Conservation (phyloP, 345 rosid species). For the Eucalyptus coolabah region DNA sequence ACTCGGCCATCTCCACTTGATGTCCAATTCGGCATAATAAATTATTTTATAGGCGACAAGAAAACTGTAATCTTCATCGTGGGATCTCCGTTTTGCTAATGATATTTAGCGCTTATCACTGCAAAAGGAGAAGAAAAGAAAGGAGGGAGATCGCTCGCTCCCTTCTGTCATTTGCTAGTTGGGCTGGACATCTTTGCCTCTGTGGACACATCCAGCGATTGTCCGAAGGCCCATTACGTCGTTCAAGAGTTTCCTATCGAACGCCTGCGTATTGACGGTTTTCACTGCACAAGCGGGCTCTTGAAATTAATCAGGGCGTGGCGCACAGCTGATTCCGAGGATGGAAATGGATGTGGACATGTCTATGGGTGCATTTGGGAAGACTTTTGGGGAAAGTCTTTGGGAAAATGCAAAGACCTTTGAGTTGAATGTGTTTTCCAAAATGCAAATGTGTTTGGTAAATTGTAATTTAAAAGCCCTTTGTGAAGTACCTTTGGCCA, state of each 20-base stretch:
- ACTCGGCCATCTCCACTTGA: constrained; percentile 89
- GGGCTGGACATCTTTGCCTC: neutral
- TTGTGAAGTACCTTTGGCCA: no score
- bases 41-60: neutral
- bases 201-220: neutral
- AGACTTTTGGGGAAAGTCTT: no score
- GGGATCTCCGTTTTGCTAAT: neutral
- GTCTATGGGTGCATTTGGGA: neutral
- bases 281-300: neutral
- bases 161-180: neutral
- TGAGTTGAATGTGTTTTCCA: no score
- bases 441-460: no score
- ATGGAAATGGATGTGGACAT: neutral
- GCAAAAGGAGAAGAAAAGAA: neutral
- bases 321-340: neutral
- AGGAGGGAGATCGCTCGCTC: neutral
- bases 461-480: no score
- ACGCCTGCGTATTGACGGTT: neutral
- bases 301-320: neutral
- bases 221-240: neutral
- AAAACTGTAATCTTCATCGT: neutral
- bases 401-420: no score
- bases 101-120: neutral
- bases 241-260: neutral
- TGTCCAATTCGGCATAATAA: neutral